Base-by-base conservation (phyloP, 2,329 filamentous ascomycete species). In the Pochonia chlamydosporia region DNA sequence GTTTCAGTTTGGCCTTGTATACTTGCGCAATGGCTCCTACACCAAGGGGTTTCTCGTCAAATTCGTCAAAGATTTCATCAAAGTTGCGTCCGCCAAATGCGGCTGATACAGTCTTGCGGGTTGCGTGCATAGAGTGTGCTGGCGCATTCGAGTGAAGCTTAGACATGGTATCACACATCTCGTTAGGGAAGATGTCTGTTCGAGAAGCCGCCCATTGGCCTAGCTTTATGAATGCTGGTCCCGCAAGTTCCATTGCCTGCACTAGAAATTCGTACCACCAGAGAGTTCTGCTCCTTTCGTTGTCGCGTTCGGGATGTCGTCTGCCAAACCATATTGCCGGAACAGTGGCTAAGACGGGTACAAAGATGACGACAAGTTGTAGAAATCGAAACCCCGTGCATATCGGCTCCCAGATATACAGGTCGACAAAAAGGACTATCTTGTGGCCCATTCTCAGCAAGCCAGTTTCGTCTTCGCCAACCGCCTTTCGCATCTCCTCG, bases 131-230 rank as follows among this genome's bases (percentile, higher is more conserved):
- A 1, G 91, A 90, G 66, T 99, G 93, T 2, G 93, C 91, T 0
- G 92, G 91, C 1, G 93, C 92, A 63, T 97, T 83, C 2, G 93
- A 96, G 68, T 99, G 93, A 40, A 99, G 77, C 52, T 90, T 87
- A 2, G 91, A 95, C 92, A 99, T 93, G 63, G 91, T 83, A 37
- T 80, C 80, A 69, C 93, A 99, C 79, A 99, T 82, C 65, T 96
- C 84, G 20, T 79, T 86, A 2, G 93, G 93, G 63, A 99, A 99
- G 61, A 99, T 96, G 67, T 99, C 93, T 36, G 91, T 88, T 63
- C 93, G 79, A 5, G 93, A 97, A 3, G 93, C 93, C 16, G 93
- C 93, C 93, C 93, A 99, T 82, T 99, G 93, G 14, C 93, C 93
- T 46, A 99, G 81, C 83, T 99, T 99, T 70, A 99, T 99, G 62